Conservation (phyloP, 1,284 basidiomycete genomes). For the Fomitopsis betulina region DNA sequence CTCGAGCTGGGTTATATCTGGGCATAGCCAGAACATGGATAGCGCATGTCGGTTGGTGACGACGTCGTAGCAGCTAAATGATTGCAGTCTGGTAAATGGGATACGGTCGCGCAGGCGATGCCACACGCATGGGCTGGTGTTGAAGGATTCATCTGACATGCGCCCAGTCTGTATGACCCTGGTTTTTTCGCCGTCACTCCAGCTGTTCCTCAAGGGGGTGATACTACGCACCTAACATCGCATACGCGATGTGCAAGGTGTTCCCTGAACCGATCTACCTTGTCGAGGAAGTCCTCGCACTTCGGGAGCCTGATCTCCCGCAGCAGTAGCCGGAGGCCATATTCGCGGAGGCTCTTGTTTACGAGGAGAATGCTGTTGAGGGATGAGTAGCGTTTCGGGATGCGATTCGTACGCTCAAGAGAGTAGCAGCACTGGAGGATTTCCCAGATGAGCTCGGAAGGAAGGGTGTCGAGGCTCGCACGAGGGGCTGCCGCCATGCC, state of each 20-base stretch:
- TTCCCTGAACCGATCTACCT: background rate
- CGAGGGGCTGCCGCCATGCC: background rate
- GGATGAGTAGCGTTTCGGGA: background rate
- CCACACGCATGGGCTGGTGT: background rate
- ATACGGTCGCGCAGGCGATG: background rate
- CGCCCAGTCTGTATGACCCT: background rate
- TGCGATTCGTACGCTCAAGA: background rate
- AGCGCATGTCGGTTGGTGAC: background rate
- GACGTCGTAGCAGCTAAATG: conserved; percentile 2
- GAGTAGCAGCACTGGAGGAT: background rate
- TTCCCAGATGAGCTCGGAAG: background rate
- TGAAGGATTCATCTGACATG: background rate
- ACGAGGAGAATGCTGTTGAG: background rate
- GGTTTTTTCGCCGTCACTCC: background rate
- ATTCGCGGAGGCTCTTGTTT: background rate
- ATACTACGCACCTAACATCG: background rate
- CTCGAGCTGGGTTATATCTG: background rate
- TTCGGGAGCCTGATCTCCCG: background rate
- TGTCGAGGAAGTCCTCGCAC: background rate
- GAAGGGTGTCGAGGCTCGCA: background rate
- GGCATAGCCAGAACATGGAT: background rate
- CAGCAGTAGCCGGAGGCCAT: background rate
- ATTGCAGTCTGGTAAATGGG: conserved; percentile 1
- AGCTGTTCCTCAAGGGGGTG: too few species aligned
- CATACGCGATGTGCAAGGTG: background rate